phyloP scores from a whole-genome alignment of 768 basidiomycete genomes.

The Pleurotus ostreatus region DNA sequence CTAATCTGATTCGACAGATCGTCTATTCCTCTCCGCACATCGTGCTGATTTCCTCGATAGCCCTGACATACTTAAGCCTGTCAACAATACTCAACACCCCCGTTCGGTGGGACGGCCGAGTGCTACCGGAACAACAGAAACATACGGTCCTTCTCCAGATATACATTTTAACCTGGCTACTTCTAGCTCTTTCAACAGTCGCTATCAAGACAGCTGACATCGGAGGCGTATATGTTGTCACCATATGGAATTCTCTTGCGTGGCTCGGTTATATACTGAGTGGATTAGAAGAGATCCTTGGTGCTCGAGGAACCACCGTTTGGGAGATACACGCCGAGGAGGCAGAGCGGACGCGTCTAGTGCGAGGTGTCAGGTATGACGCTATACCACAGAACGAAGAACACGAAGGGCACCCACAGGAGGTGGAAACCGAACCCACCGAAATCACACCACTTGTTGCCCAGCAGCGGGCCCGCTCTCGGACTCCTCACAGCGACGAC shows the following conservation, averaged over 20 bases:
- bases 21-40: constrained; percentile 50
- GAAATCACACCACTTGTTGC: constrained; percentile 55
- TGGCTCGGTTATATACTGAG: constrained; percentile 41
- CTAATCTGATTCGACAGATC: constrained; percentile 35
- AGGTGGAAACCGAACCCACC: constrained; percentile 37
- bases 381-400: constrained; percentile 19
- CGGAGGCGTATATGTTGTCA: constrained; percentile 55
- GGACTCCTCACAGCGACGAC: background rate
- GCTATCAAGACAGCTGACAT: constrained; percentile 35
- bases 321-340: constrained; percentile 6
- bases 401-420: constrained; percentile 12
- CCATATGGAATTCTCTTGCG: constrained; percentile 46
- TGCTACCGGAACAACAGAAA: constrained; percentile 36
- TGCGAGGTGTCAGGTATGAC: constrained; percentile 20
- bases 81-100: constrained; percentile 32
- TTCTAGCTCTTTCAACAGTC: constrained; percentile 48
- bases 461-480: constrained; percentile 6
- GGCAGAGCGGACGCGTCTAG: constrained; percentile 9
- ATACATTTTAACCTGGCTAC: constrained; percentile 52
- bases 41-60: constrained; percentile 41
- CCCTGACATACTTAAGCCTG: constrained; percentile 41
- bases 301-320: constrained; percentile 11
- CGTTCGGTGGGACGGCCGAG: constrained; percentile 25
- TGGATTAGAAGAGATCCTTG: constrained; percentile 26
- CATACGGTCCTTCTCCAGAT: constrained; percentile 44